Conservation (phyloP, 2,329 filamentous ascomycete species). For the Alternaria longipes region DNA sequence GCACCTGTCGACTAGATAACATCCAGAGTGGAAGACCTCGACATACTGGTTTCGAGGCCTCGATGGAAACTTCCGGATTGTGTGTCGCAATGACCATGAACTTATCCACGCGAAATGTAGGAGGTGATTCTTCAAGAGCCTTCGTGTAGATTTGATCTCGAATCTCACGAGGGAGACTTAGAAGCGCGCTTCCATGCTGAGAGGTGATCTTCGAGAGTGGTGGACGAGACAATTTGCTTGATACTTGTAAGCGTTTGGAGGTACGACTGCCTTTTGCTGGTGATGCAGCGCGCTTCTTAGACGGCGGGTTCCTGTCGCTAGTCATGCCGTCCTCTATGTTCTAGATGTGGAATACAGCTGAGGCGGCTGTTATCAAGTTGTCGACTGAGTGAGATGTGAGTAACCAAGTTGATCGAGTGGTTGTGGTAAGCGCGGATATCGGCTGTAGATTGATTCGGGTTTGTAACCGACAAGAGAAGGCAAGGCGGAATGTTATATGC, state of each 20-base stretch:
- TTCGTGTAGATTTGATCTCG: not conserved
- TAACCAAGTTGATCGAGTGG: not conserved
- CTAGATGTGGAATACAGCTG: not conserved
- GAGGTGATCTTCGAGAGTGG: rapidly evolving
- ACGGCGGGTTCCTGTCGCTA: not conserved
- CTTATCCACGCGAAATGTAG: not conserved
- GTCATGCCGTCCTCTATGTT: not conserved
- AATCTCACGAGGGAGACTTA: not conserved
- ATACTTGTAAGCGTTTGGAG: not conserved
- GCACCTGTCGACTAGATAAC: not conserved
- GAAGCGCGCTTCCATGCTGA: not conserved
- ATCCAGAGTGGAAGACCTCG: not conserved
- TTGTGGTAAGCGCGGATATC: not conserved
- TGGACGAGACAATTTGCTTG: not conserved
- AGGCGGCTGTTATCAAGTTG: not conserved
- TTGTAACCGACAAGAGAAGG: not conserved
- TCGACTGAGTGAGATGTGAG: not conserved
- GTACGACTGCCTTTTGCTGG: not conserved
- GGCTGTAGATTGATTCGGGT: not conserved
- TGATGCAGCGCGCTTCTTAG: not conserved
- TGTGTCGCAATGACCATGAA: not conserved
- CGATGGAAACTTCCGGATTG: not conserved
- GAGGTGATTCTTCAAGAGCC: rapidly evolving
- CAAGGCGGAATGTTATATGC: not conserved
- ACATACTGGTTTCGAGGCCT: not conserved